Evolutionary conservation across 1,139 yeast genomes (phyloP), one percentile per base, ranked within the genome.

Genomic region (Pneumocystis jirovecii): DNA sequence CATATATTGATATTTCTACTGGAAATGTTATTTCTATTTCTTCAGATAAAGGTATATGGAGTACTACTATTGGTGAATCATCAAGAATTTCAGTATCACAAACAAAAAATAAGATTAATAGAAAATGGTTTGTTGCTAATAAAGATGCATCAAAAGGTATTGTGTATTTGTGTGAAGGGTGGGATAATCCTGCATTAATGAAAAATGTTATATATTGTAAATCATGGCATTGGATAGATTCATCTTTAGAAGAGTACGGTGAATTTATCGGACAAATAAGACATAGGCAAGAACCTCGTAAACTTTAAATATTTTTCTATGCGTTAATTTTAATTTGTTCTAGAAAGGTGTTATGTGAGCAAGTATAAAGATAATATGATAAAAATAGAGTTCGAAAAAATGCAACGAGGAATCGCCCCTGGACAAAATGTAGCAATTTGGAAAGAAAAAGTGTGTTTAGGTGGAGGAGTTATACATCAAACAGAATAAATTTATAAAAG

Each of bases 41-140:
- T 6, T 40, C 44, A 5, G 42, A 64, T 7, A 77, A 81, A 61
- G 99, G 98, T 0, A 73, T 95, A 34, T 95, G 98, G 97, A 85
- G 87, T 66, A 95, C 90, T 19, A 93, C 99, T 0, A 84, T 93
- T 37, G 98, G 98, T 0, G 98, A 93, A 75, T 82, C 85, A 69
- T 79, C 85, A 42, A 86, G 96, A 0, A 75, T 89, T 1, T 80
- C 88, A 2, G 82, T 90, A 87, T 96, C 96, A 0, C 97, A 91
- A 72, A 93, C 90, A 0, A 83, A 85, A 70, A 95, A 93, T 0
- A 73, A 75, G 8, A 85, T 82, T 69, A 79, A 82, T 62, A 98
- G 98, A 0, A 79, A 82, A 1, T 93, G 98, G 98, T 89, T 85
- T 74, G 90, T 91, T 0, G 81, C 87, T 70, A 89, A 82, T 44